Evolutionary conservation across 2,329 filamentous ascomycete species (phyloP).

Genomic region (Metarhizium guizhouense): DNA sequence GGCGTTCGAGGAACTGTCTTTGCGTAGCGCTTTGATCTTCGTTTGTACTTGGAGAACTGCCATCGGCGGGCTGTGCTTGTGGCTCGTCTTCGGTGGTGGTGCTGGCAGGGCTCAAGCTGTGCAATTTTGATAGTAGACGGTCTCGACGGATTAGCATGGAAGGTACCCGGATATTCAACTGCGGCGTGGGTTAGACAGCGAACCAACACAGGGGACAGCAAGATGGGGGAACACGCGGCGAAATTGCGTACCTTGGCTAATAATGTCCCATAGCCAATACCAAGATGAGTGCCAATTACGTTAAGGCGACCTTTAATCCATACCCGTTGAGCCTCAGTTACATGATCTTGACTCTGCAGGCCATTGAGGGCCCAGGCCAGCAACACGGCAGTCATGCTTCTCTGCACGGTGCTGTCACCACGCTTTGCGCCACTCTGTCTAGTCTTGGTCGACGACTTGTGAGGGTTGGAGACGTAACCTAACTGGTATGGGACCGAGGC

Average conservation of each 20-base stretch:
- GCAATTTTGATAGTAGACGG: not conserved
- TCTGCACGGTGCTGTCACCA: not conserved
- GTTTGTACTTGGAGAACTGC: not conserved
- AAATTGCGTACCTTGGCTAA: not conserved
- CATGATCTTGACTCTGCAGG: not conserved
- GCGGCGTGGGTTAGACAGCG: not conserved
- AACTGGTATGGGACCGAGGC: not conserved
- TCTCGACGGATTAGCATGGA: not conserved
- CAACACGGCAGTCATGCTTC: not conserved
- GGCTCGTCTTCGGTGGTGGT: not conserved
- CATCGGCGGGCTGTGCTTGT: not conserved
- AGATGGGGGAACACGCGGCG: not conserved
- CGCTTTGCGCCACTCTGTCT: not conserved
- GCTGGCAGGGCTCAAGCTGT: not conserved
- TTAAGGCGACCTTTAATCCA: not conserved
- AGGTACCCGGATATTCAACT: not conserved
- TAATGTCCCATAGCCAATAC: not conserved
- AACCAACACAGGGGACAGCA: not conserved
- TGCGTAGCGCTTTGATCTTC: not conserved
- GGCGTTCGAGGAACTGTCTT: not conserved
- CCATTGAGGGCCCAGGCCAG: not conserved
- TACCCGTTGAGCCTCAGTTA: not conserved
- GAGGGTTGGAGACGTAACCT: not conserved
- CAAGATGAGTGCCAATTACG: not conserved
- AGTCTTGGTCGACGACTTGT: not conserved